Evolutionary conservation across 2,329 filamentous ascomycete species (phyloP).

Genomic region (Xylariales sp.): DNA sequence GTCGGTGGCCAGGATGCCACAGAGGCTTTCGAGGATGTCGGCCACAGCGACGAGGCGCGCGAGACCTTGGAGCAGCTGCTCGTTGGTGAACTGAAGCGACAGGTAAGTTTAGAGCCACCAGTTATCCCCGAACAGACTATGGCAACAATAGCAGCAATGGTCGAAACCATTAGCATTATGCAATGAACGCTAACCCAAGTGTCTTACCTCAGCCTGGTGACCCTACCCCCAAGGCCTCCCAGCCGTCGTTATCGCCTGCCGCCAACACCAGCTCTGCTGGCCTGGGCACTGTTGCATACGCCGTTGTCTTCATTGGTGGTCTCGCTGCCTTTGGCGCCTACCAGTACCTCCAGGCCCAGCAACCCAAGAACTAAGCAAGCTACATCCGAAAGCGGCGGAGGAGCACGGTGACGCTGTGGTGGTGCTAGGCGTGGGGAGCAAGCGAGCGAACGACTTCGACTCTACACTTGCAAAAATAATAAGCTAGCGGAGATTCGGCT

Average conservation of each 20-base stretch:
- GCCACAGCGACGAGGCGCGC: slow-evolving; percentile 96
- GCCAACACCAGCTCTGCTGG: slow-evolving; percentile 48
- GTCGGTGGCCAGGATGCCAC: slow-evolving; percentile 94
- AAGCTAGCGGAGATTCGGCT: too few species aligned
- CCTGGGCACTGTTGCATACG: slow-evolving; percentile 77
- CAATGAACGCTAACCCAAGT: too few species aligned
- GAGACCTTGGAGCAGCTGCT: slow-evolving; percentile 80
- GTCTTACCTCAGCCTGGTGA: slow-evolving; percentile 74
- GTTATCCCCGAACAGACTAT: too few species aligned
- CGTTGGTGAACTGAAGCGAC: slow-evolving; percentile 74
- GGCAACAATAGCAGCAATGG: too few species aligned
- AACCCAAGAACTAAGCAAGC: slow-evolving; percentile 26
- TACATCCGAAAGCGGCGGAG: too few species aligned
- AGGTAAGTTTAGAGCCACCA: slow-evolving; percentile 56
- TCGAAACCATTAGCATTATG: too few species aligned
- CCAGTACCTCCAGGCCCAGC: slow-evolving; percentile 71
- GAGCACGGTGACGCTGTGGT: too few species aligned
- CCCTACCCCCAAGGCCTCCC: slow-evolving; percentile 62
- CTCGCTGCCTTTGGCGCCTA: slow-evolving; percentile 75
- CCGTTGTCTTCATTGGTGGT: slow-evolving; percentile 72
- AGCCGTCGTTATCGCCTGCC: slow-evolving; percentile 43
- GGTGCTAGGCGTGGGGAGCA: too few species aligned
- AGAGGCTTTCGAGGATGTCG: slow-evolving; percentile 98
- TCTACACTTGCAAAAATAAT: too few species aligned
- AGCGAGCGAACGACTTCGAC: too few species aligned